Base-by-base conservation (phyloP, 2,329 filamentous ascomycete genomes). In the Endothia cerciana region DNA sequence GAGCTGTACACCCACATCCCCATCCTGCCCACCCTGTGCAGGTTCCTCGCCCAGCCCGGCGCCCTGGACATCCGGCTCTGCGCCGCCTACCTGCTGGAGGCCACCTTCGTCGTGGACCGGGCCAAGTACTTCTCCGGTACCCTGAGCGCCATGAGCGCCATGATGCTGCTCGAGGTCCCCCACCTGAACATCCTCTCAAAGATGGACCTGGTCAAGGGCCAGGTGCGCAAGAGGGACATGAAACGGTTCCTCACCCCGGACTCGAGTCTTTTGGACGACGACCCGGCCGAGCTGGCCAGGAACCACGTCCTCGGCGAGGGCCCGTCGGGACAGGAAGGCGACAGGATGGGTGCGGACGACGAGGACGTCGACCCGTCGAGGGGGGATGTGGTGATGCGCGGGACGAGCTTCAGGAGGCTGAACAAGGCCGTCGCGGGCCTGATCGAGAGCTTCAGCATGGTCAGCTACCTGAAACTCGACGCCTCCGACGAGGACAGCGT, bases 71-170 rank as follows among this genome's bases (percentile, higher is more conserved):
- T 98, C 75, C 92, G 91, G 73, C 87, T 98, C 72, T 97, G 94
- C 76, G 95, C 95, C 53, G 88, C 94, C 11, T 99, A 98, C 78
- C 87, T 99, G 40, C 89, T 99, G 69, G 95, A 99, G 78, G 92
- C 93, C 15, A 97, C 94, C 10, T 99, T 98, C 76, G 91, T 98
- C 73, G 88, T 97, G 69, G 95, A 99, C 79, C 90, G 93, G 68
- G 92, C 95, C 74, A 99, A 98, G 81, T 99, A 97, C 84, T 98
- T 99, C 78, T 90, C 95, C 0, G 95, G 95, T 15, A 97, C 95
- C 0, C 83, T 99, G 67, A 95, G 91, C 75, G 95, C 95, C 70
- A 98, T 99, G 95, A 96, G 92, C 74, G 94, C 95, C 70, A 99
- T 99, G 95, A 88, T 99, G 73, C 95, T 98, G 93, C 87, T 99